These are phyloP conservation scores for Penicillium macrosclerotiorum DNA, from an alignment of 495 filamentous ascomycete species.

Conservation along the genomic window DNA sequence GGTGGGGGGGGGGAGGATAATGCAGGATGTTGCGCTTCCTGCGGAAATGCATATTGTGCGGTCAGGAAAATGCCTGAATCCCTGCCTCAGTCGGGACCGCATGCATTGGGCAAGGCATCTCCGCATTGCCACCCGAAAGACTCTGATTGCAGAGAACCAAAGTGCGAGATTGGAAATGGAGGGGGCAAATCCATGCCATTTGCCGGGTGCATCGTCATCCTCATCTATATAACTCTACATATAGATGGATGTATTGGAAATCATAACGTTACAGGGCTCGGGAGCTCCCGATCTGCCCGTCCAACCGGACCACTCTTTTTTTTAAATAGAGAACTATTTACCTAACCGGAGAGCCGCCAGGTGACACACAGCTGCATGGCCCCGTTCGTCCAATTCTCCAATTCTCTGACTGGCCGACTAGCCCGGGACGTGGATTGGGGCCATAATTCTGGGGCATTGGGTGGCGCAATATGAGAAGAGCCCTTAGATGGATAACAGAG, in stretches of 20 bases:
- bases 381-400: slow-evolving; percentile 13
- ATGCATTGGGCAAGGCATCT: slow-evolving; percentile 25
- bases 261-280: no score
- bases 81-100: slow-evolving; percentile 20
- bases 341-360: slow-evolving; percentile 1
- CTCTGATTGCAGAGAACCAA: slow-evolving; percentile 4
- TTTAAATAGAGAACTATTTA: not conserved
- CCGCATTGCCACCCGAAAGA: slow-evolving; percentile 7
- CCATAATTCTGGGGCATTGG: no score
- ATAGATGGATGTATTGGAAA: no score
- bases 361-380: slow-evolving; percentile 7
- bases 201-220: no score
- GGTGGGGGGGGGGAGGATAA: slow-evolving; percentile 3
- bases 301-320: not conserved
- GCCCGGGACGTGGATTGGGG: no score
- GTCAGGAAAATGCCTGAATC: slow-evolving; percentile 10
- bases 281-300: no score
- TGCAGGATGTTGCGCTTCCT: slow-evolving; percentile 12
- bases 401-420: slow-evolving; percentile 19
- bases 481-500: no score
- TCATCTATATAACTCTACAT: no score
- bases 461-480: no score
- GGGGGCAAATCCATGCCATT: no score
- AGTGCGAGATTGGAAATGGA: no score
- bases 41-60: slow-evolving; percentile 9